phyloP scores from a whole-genome alignment of 2,329 filamentous ascomycete species.

The Xylaria sp. region DNA sequence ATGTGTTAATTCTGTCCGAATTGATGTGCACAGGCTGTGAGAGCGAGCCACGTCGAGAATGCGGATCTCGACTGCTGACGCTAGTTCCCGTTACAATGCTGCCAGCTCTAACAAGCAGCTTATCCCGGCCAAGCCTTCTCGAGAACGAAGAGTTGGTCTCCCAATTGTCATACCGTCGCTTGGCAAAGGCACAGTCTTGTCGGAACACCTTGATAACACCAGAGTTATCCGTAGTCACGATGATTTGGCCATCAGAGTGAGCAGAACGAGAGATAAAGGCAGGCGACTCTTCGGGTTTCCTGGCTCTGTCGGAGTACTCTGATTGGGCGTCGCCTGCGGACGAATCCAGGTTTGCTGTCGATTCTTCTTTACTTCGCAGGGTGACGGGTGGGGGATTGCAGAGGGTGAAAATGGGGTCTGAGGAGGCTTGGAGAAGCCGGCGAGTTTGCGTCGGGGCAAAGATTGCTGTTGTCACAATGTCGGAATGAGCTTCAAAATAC shows the following conservation, averaged over 20 bases:
- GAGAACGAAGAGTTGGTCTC: slow-evolving; percentile 80
- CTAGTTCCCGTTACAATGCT: slow-evolving; percentile 62
- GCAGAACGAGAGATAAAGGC: slow-evolving; percentile 76
- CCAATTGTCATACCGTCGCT: slow-evolving; percentile 77
- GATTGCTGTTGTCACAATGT: slow-evolving; percentile 86
- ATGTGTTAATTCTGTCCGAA: slow-evolving; percentile 83
- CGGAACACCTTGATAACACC: slow-evolving; percentile 93
- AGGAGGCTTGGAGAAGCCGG: slow-evolving; percentile 77
- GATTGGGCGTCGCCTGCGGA: slow-evolving; percentile 43
- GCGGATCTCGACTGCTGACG: slow-evolving; percentile 47
- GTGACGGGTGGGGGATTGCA: slow-evolving; percentile 94
- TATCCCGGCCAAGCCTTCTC: slow-evolving; percentile 65
- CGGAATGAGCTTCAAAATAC: slow-evolving; percentile 86
- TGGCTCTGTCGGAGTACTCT: slow-evolving; percentile 38
- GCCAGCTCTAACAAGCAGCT: slow-evolving; percentile 62
- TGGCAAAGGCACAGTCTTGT: slow-evolving; percentile 87
- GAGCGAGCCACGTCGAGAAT: slow-evolving; percentile 62
- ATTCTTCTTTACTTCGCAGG: slow-evolving; percentile 75
- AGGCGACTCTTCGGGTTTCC: slow-evolving; percentile 70
- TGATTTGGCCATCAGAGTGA: slow-evolving; percentile 84
- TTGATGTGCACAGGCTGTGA: slow-evolving; percentile 46
- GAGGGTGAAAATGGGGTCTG: slow-evolving; percentile 92
- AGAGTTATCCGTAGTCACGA: slow-evolving; percentile 86
- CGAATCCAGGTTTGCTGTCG: slow-evolving; percentile 49
- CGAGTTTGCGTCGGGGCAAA: slow-evolving; percentile 82